Base-by-base conservation (phyloP, 768 basidiomycete species). In the Tulasnella sp. region DNA sequence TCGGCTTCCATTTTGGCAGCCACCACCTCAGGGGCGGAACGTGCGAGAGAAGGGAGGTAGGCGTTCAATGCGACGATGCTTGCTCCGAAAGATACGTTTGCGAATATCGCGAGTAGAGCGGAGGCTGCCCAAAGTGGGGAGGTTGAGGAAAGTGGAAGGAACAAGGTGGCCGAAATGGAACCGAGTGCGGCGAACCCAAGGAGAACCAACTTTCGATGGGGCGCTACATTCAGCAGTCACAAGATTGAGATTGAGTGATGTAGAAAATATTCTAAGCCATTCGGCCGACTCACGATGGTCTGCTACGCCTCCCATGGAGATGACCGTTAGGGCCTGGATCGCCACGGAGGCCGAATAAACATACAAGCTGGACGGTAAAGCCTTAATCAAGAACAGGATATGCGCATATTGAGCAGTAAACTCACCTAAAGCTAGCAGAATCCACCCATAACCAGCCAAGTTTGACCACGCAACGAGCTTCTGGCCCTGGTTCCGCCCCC, bases 231-330 rank as follows among this genome's bases (percentile, higher is more conserved):
- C 48, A 82, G 41, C 22, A n/a, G 50, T 37, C 2, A 69, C 34
- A 18, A 28, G 11, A 37, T 22, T 64, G 31, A 4, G 28, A 31
- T 58, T 78, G n/a, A 81, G 24, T n/a, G 41, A 34, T 42, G 22
- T 24, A 16, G 8, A 48, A 44, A 18, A 76, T 24, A 64, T 7
- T 24, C 46, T 34, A 46, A 60, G 24, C 12, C 28, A 2, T 37
- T 20, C 3, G 64, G 12, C 11, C 60, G 64, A 88, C 94, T 80
- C 83, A 97, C 96, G 92, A 82, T 94, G 91, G 86, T 99, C 96
- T 0, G 97, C 97, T 79, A 97, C 92, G 22, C 92, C 92, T 9
- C 96, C 95, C 89, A 98, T 94, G 7, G 97, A 96, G 79, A 99
- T 96, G 54, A 99, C 96, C 0, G 93, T 95, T n/a, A 98, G 83